A percentile compares a stretch with the other conserved stretches of the same genome.
Conservation (phyloP, 148 eudicot genomes). For the Selenicereus undatus region DNA sequence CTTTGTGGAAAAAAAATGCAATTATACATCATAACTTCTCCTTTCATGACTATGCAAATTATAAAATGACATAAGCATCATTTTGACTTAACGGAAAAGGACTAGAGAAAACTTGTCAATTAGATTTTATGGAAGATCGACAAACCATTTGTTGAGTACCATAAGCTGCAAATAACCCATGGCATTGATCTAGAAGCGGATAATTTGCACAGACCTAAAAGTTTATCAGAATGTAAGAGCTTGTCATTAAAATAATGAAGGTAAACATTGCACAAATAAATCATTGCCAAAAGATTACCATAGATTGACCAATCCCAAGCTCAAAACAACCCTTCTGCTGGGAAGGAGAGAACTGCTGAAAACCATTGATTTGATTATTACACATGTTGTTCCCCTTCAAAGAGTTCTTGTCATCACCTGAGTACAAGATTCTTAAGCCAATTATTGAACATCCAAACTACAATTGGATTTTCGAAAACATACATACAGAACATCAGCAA, state of each 20-base stretch:
- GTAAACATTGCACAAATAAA: not conserved
- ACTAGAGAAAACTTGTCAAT: not conserved
- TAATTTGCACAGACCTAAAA: slow-evolving; percentile 50
- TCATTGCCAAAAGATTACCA: slow-evolving; percentile 33
- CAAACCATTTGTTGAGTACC: slow-evolving; percentile 57
- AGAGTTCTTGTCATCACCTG: slow-evolving; percentile 28
- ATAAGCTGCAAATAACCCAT: slow-evolving; percentile 52
- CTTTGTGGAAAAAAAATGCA: not conserved
- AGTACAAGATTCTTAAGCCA: slow-evolving; percentile 4
- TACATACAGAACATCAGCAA: not conserved
- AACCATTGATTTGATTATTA: slow-evolving; percentile 15
- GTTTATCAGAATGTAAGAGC: not conserved
- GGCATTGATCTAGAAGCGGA: slow-evolving; percentile 49
- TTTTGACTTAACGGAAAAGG: not conserved
- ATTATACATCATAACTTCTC: not conserved
- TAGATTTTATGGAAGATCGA: slow-evolving; percentile 13
- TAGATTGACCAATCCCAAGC: slow-evolving; percentile 65
- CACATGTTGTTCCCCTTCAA: slow-evolving; percentile 20
- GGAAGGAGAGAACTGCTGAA: slow-evolving; percentile 26
- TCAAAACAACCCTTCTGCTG: slow-evolving; percentile 43
- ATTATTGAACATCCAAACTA: not conserved
- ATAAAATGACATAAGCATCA: not conserved
- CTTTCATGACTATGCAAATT: not conserved
- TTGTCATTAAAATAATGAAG: not conserved
- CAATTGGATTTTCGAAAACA: not conserved